These are phyloP conservation scores for Colletotrichum sp. DNA, from an alignment of 2,329 filamentous ascomycete species.

Conservation along the genomic window DNA sequence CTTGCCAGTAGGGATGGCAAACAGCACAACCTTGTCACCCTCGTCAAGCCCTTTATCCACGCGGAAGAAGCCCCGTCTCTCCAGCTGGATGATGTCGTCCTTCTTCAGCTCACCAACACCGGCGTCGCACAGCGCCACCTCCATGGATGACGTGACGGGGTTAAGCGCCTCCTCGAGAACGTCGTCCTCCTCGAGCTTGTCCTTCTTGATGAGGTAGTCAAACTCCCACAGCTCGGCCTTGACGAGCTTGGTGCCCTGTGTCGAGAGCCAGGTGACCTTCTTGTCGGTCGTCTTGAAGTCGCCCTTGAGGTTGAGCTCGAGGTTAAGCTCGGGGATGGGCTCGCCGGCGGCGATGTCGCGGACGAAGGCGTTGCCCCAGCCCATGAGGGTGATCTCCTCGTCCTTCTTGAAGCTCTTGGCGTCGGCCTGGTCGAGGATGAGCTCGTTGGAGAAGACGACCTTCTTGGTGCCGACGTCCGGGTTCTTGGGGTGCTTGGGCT, in stretches of 20 bases:
- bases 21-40: slow-evolving; percentile 55
- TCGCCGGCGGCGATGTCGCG: slow-evolving; percentile 65
- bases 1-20: slow-evolving; percentile 64
- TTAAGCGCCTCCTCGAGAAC: slow-evolving; percentile 84
- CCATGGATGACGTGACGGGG: slow-evolving; percentile 74
- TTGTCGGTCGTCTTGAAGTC: slow-evolving; percentile 96
- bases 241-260: slow-evolving; percentile 76
- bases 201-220: slow-evolving; percentile 94
- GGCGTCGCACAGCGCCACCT: slow-evolving; percentile 78
- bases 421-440: slow-evolving; percentile 88
- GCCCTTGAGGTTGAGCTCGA: slow-evolving; percentile 89
- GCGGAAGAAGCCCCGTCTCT: slow-evolving; percentile 90
- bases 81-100: slow-evolving; percentile 93
- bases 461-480: slow-evolving; percentile 83
- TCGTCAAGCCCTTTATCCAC: slow-evolving; percentile 72
- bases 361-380: slow-evolving; percentile 91
- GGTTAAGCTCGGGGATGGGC: slow-evolving; percentile 72
- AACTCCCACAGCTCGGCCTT: slow-evolving; percentile 91
- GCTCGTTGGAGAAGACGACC: slow-evolving; percentile 75
- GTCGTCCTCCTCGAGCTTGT: slow-evolving; percentile 90
- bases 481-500: slow-evolving; percentile 91
- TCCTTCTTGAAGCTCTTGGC: slow-evolving; percentile 79
- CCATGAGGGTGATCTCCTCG: slow-evolving; percentile 96
- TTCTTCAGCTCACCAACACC: slow-evolving; percentile 81
- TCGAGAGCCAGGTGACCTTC: slow-evolving; percentile 94